These are phyloP conservation scores for Penicillium herquei DNA, from an alignment of 495 filamentous ascomycete species.

Conservation along the genomic window DNA sequence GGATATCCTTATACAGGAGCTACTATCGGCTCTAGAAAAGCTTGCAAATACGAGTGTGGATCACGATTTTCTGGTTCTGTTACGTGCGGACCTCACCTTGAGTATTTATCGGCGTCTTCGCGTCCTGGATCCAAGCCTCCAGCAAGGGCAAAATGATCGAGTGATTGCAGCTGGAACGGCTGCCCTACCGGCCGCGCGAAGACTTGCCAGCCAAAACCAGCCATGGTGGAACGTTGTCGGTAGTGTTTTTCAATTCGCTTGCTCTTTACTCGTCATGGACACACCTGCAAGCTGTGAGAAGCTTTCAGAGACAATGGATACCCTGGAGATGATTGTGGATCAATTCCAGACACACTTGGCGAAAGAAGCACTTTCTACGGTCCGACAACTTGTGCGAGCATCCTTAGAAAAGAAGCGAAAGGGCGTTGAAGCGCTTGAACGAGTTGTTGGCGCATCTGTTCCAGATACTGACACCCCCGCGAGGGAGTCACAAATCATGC, in stretches of 20 bases:
- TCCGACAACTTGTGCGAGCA: constrained; percentile 28
- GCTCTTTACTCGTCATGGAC: constrained; percentile 42
- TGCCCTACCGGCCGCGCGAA: constrained; percentile 26
- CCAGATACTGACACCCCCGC: background rate
- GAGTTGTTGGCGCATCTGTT: constrained; percentile 8
- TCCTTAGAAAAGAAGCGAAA: constrained; percentile 25
- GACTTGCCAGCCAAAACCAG: constrained; percentile 20
- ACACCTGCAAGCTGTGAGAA: constrained; percentile 28
- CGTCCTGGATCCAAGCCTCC: constrained; percentile 22
- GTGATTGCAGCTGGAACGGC: constrained; percentile 16
- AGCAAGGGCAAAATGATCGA: constrained; percentile 17
- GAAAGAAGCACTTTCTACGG: constrained; percentile 40
- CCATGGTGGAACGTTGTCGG: constrained; percentile 46
- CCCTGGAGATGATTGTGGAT: constrained; percentile 31
- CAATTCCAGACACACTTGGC: constrained; percentile 33
- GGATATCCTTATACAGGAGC: constrained; percentile 10
- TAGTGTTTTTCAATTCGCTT: constrained; percentile 43
- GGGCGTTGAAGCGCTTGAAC: constrained; percentile 16
- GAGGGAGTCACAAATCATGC: constrained; percentile 1
- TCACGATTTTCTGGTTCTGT: constrained; percentile 26
- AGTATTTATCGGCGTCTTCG: constrained; percentile 41
- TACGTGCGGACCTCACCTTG: constrained; percentile 37
- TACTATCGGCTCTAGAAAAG: constrained; percentile 12
- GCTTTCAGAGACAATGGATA: constrained; percentile 35
- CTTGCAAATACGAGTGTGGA: constrained; percentile 11